Conservation (phyloP, 1,139 yeast species). For the Hemisphaericaspora lyxosophila region DNA sequence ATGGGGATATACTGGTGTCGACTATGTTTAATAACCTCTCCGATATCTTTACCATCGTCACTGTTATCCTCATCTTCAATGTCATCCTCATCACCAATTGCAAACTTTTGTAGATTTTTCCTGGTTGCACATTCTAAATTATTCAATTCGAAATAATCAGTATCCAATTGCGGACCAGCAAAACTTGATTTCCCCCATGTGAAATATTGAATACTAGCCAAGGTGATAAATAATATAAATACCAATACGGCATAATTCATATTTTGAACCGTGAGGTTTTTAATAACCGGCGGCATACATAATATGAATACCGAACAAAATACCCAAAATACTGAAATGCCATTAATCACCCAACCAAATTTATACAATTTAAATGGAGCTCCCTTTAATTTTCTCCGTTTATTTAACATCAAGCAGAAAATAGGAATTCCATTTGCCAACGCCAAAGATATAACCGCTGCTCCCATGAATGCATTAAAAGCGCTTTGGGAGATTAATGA, state of each 20-base stretch:
- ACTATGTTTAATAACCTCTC: background rate
- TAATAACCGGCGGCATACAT: conserved; percentile 73
- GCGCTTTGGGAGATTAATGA: conserved; percentile 74
- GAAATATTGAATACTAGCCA: conserved; percentile 52
- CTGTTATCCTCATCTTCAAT: conserved; percentile 11
- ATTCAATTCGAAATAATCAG: conserved; percentile 45
- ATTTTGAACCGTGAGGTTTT: conserved; percentile 51
- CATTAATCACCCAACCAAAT: conserved; percentile 65
- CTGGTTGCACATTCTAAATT: conserved; percentile 23
- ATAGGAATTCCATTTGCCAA: conserved; percentile 80
- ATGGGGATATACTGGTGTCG: conserved; percentile 1
- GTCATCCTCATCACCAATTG: conserved; percentile 16
- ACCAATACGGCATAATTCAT: conserved; percentile 80
- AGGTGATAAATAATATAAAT: conserved; percentile 45
- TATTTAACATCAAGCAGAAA: conserved; percentile 57
- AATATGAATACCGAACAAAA: conserved; percentile 59
- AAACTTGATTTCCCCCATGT: conserved; percentile 63
- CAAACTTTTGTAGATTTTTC: conserved; percentile 12
- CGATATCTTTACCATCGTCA: conserved; percentile 7
- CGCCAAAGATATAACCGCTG: conserved; percentile 77
- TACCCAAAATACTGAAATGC: conserved; percentile 62
- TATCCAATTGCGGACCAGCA: conserved; percentile 64
- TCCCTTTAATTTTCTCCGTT: conserved; percentile 63
- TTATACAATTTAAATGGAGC: conserved; percentile 68
- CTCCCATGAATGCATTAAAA: conserved; percentile 81